Conservation (phyloP, 805 yeast species). For the Metschnikowia bowlesiae region DNA sequence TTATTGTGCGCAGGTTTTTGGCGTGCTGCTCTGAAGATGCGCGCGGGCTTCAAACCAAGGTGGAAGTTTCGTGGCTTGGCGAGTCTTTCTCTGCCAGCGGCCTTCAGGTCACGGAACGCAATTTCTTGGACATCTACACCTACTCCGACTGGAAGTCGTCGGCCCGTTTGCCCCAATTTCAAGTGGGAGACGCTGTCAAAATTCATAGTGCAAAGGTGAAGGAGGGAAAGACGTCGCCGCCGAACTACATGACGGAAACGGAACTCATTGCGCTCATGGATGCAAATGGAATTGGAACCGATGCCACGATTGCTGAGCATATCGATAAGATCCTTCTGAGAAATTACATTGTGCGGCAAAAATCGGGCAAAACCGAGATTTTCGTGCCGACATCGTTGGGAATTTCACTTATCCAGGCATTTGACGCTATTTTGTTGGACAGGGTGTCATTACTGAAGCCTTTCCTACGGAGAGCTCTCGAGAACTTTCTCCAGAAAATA, state of each 20-base stretch:
- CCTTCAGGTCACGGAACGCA: slow-evolving; percentile 62
- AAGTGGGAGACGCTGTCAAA: slow-evolving; percentile 51
- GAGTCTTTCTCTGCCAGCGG: slow-evolving; percentile 77
- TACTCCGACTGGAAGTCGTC: slow-evolving; percentile 76
- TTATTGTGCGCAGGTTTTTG: slow-evolving; percentile 76
- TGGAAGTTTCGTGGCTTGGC: slow-evolving; percentile 68
- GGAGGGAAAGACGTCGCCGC: slow-evolving; percentile 78
- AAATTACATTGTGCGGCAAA: slow-evolving; percentile 55
- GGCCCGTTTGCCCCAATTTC: slow-evolving; percentile 60
- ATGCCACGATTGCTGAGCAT: slow-evolving; percentile 98
- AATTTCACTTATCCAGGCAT: slow-evolving; percentile 81
- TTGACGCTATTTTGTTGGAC: slow-evolving; percentile 73
- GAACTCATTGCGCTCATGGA: slow-evolving; percentile 94
- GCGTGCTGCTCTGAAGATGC: slow-evolving; percentile 95
- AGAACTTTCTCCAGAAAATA: slow-evolving; percentile 58
- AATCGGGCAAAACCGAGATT: slow-evolving; percentile 34
- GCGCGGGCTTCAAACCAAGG: slow-evolving; percentile 62
- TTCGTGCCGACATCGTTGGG: slow-evolving; percentile 82
- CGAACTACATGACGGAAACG: slow-evolving; percentile 81
- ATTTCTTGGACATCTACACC: slow-evolving; percentile 75
- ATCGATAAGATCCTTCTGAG: slow-evolving; percentile 73
- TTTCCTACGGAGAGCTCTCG: slow-evolving; percentile 73
- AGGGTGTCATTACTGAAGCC: slow-evolving; percentile 79
- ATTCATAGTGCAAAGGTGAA: slow-evolving; percentile 55
- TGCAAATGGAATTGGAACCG: slow-evolving; percentile 96